These are phyloP conservation scores for Penicillium polonicum DNA, from an alignment of 2,329 filamentous ascomycete genomes.

Conservation along the genomic window DNA sequence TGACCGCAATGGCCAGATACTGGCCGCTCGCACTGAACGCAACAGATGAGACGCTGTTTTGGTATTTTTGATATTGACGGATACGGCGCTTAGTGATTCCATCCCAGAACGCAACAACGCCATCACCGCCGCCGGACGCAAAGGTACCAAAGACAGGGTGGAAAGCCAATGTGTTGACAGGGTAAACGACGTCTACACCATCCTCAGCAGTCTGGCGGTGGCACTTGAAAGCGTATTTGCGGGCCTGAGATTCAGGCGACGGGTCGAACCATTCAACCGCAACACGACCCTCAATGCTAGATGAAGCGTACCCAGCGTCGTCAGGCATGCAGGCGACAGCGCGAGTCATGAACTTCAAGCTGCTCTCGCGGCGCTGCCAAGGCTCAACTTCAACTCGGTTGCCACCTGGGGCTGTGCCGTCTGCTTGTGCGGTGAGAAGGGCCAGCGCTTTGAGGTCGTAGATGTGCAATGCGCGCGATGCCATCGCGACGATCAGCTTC, in stretches of 20 bases:
- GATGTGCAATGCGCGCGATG: constrained; percentile 86
- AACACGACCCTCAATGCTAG: constrained; percentile 89
- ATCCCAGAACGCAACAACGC: constrained; percentile 91
- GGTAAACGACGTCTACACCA: constrained; percentile 79
- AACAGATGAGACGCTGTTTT: constrained; percentile 73
- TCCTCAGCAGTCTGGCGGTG: constrained; percentile 70
- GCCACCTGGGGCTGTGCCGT: constrained; percentile 33
- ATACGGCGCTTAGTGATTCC: constrained; percentile 86
- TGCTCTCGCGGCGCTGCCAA: constrained; percentile 92
- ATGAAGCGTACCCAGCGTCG: constrained; percentile 88
- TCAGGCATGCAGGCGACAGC: constrained; percentile 95
- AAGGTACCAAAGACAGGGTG: constrained; percentile 82
- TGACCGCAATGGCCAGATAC: constrained; percentile 75
- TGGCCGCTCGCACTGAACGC: constrained; percentile 75
- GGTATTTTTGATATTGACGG: constrained; percentile 82
- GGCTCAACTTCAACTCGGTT: constrained; percentile 62
- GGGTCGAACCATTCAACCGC: constrained; percentile 98
- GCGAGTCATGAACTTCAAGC: constrained; percentile 92
- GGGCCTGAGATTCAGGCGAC: constrained; percentile 76
- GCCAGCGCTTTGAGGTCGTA: constrained; percentile 77
- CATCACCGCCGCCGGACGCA: constrained; percentile 84
- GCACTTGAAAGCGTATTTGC: constrained; percentile 99
- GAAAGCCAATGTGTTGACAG: constrained; percentile 86
- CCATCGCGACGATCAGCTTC: constrained; percentile 94
- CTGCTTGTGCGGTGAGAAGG: constrained; percentile 51